Evolutionary conservation across 352 stramenopile genomes (phyloP).

Genomic region (Hyaloperonospora arabidopsidis): DNA sequence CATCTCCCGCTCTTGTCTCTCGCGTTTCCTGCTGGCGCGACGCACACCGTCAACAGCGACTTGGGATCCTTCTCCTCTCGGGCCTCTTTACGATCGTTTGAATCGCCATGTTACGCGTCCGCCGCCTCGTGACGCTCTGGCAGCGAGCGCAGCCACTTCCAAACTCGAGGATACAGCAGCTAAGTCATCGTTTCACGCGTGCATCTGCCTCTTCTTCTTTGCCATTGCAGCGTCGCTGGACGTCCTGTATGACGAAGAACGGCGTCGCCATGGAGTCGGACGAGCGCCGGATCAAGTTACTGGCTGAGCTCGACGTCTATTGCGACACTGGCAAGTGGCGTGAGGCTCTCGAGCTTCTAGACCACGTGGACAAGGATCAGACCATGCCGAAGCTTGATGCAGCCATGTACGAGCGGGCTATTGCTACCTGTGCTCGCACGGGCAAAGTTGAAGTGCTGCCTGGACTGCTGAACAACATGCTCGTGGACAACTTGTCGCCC

Average conservation of each 20-base stretch:
- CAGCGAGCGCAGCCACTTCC: slow-evolving; percentile 19
- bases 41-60: not conserved
- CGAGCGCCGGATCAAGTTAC: slow-evolving; percentile 19
- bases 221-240: slow-evolving; percentile 13
- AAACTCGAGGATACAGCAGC: slow-evolving; percentile 12
- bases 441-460: slow-evolving; percentile 73
- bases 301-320: slow-evolving; percentile 40
- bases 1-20: not conserved
- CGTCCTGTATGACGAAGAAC: slow-evolving; percentile 15
- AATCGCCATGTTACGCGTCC: slow-evolving; percentile 27
- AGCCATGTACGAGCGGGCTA: slow-evolving; percentile 74
- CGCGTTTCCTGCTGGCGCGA: not conserved
- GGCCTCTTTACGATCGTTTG: slow-evolving; percentile 1
- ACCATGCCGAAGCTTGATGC: slow-evolving; percentile 46
- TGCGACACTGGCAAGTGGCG: slow-evolving; percentile 65
- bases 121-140: slow-evolving; percentile 32
- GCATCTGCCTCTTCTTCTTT: slow-evolving; percentile 3
- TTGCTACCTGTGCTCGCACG: slow-evolving; percentile 69
- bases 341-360: slow-evolving; percentile 63
- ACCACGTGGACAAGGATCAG: slow-evolving; percentile 52
- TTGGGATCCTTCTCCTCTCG: not conserved
- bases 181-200: slow-evolving; percentile 14
- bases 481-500: slow-evolving; percentile 52
- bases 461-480: slow-evolving; percentile 70
- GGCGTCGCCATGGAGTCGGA: slow-evolving; percentile 11